These are phyloP conservation scores for Aspergillaceae sp. DNA, from an alignment of 2,329 filamentous ascomycete species.

Conservation along the genomic window DNA sequence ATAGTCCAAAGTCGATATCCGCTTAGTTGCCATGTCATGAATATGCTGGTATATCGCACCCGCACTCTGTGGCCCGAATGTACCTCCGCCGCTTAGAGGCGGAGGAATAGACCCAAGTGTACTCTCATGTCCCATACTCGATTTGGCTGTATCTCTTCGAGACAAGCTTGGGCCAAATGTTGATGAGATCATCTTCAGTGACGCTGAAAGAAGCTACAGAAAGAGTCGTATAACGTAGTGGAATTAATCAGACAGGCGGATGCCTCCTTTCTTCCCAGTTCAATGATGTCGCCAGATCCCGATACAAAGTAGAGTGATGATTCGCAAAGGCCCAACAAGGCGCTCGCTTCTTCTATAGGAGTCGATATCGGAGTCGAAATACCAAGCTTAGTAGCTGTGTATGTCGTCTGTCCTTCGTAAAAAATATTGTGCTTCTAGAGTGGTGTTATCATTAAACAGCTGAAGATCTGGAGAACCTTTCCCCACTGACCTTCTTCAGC, in stretches of 20 bases:
- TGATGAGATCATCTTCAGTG: conserved; percentile 23
- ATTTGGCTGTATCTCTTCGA: conserved; percentile 29
- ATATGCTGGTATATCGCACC: conserved; percentile 57
- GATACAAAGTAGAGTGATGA: too few relatives aligned
- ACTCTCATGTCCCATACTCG: conserved; percentile 20
- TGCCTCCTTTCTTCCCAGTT: background rate
- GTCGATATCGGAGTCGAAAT: too few relatives aligned
- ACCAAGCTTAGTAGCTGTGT: too few relatives aligned
- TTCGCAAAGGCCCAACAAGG: too few relatives aligned
- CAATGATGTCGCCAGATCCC: too few relatives aligned
- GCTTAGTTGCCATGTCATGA: conserved; percentile 78
- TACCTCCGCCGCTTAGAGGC: conserved; percentile 23
- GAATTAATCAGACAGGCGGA: background rate
- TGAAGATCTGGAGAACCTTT: too few relatives aligned
- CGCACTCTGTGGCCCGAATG: conserved; percentile 42
- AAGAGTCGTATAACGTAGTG: too few relatives aligned
- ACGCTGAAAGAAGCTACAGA: background rate
- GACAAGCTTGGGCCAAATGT: conserved; percentile 25
- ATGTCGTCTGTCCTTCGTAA: too few relatives aligned
- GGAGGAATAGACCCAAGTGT: conserved; percentile 19
- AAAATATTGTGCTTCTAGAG: too few relatives aligned
- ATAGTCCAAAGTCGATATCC: conserved; percentile 91
- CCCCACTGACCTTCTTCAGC: too few relatives aligned
- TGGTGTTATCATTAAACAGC: too few relatives aligned
- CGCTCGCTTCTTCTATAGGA: too few relatives aligned